Evolutionary conservation across 2,329 filamentous ascomycete genomes (phyloP), one percentile per base, ranked within the genome.

Genomic region (Mariannaea sp.): DNA sequence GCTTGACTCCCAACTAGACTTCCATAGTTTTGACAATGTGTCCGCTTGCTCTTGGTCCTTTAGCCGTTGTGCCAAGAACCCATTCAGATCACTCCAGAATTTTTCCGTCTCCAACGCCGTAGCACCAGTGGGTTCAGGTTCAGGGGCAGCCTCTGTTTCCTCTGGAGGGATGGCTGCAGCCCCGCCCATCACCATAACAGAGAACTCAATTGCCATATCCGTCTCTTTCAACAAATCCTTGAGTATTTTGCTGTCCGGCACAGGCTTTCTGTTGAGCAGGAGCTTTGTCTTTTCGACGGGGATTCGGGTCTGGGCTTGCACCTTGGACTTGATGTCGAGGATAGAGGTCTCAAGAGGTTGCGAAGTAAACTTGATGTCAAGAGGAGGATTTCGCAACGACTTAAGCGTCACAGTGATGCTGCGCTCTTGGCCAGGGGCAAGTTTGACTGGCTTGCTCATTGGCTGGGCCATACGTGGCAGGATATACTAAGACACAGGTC

Each of bases 1-100:
- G 62, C 71, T 78, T 49, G 75, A 75, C 61, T 84, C 79, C 87
- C 89, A 94, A 36, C 87, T 87, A 38, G 76, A 76, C 72, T 82
- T 87, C 68, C 97, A 97, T 17, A 89, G 70, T 5, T 71, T 75
- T 29, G 81, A 80, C 65, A 93, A 71, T 64, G 85, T 82, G 61
- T 83, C 82, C 1, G 88, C 89, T 67, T 79, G 72, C 51, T 73
- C 73, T 66, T 84, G 85, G 68, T 95, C 88, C 72, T 88, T 85
- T 64, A 96, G 74, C 69, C 90, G 83, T 76, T 92, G 89, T 67
- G 85, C 75, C 70, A 99, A 70, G 72, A 93, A 97, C 0, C 83
- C 88, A 68, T 85, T 85, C 58, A 99, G 72, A 75, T 97, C 94
- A 7, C 74, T 75, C 94, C 94, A 99, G 69, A 99, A 99, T 49